Conservation (phyloP, 257 asterid species). For the Ehretia macrophylla region DNA sequence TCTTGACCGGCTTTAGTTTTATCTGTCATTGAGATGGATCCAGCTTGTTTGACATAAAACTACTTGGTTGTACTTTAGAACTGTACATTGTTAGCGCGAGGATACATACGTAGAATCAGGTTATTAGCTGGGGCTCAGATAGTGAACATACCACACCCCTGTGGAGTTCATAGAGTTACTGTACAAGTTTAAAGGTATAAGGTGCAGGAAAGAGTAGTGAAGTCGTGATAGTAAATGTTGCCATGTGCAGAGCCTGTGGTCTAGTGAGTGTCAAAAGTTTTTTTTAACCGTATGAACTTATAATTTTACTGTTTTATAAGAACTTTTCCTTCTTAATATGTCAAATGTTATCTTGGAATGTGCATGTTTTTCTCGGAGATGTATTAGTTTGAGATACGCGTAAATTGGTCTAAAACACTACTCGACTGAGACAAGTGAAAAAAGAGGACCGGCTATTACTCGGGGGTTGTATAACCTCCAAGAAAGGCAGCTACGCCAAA, state of each 20-base stretch:
- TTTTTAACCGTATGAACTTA: slow-evolving; percentile 19
- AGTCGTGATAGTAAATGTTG: slow-evolving; percentile 24
- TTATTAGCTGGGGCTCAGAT: slow-evolving; percentile 36
- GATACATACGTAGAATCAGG: slow-evolving; percentile 40
- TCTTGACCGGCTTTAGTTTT: slow-evolving; percentile 23
- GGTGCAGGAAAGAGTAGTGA: slow-evolving; percentile 20
- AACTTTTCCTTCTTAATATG: background rate
- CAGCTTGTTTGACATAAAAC: slow-evolving; percentile 31
- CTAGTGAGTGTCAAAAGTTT: slow-evolving; percentile 6
- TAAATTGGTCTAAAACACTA: too few species aligned
- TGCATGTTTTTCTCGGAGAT: too few species aligned
- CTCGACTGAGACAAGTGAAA: too few species aligned
- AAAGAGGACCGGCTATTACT: too few species aligned
- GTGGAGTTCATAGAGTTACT: slow-evolving; percentile 33
- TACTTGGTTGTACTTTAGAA: slow-evolving; percentile 38
- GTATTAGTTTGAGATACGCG: too few species aligned
- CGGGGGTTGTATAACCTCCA: too few species aligned
- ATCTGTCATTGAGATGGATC: slow-evolving; percentile 24
- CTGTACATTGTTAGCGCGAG: slow-evolving; percentile 50
- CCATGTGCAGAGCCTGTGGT: slow-evolving; percentile 24
- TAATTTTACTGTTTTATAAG: slow-evolving; percentile 9
- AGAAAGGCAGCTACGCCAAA: too few species aligned
- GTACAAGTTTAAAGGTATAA: slow-evolving; percentile 44
- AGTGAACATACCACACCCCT: slow-evolving; percentile 36
- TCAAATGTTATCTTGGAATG: too few species aligned